These are phyloP conservation scores for Rhipidocladum racemiflorum DNA, from an alignment of 176 grass and related monocot species.

Conservation along the genomic window DNA sequence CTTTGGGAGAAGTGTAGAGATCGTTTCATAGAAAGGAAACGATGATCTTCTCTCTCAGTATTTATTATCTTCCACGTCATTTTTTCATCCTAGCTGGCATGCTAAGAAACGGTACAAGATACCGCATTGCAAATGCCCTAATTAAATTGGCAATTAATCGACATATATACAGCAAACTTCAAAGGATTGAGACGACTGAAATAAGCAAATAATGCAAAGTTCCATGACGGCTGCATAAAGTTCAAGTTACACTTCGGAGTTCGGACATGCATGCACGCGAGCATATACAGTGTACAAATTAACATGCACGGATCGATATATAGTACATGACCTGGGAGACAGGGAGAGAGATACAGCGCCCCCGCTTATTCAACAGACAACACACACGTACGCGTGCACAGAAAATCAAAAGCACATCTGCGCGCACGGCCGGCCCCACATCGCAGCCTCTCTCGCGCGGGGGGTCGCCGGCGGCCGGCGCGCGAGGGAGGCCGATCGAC, in stretches of 20 bases:
- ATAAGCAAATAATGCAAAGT: not conserved
- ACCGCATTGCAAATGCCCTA: too few relatives aligned
- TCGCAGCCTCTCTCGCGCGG: conserved; percentile 14
- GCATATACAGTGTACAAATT: not conserved
- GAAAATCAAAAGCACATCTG: not conserved
- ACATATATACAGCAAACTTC: not conserved
- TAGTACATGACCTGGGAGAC: not conserved
- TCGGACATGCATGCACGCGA: not conserved
- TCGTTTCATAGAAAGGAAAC: too few relatives aligned
- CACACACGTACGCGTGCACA: not conserved
- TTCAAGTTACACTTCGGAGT: not conserved
- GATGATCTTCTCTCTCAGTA: too few relatives aligned
- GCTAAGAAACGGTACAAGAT: too few relatives aligned
- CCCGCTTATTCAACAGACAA: conserved; percentile 7
- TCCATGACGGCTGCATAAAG: not conserved
- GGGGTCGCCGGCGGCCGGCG: not conserved
- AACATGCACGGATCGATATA: not conserved
- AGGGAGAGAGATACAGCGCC: not conserved
- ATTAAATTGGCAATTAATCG: too few relatives aligned
- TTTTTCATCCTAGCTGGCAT: too few relatives aligned
- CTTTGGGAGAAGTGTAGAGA: too few relatives aligned
- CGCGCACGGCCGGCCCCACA: not conserved
- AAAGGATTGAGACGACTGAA: not conserved
- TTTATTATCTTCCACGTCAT: too few relatives aligned
- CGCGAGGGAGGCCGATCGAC: not conserved